A percentile compares a stretch with the other conserved stretches of the same genome.
phyloP scores from a whole-genome alignment of 1,284 basidiomycete species.

The Dichomitus squalens region DNA sequence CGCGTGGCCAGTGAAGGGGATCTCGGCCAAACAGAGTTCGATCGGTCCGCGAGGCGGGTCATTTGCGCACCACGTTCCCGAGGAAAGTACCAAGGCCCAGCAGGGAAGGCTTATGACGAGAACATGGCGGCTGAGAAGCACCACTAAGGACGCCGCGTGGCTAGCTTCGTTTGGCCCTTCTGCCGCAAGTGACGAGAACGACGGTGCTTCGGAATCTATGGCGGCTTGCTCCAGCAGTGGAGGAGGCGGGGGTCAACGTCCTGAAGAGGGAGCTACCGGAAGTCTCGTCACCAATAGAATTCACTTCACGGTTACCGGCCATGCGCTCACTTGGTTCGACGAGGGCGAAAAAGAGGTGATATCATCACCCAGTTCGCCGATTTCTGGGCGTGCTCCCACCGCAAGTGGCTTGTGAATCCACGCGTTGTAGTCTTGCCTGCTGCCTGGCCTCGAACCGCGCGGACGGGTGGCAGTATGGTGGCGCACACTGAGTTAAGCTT shows the following conservation, averaged over 20 bases:
- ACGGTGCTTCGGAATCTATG: background rate
- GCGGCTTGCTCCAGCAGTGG: background rate
- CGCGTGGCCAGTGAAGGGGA: slow-evolving; percentile 4
- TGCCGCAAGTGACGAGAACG: background rate
- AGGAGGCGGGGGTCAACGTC: background rate
- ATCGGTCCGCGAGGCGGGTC: background rate
- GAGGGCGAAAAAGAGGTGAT: background rate
- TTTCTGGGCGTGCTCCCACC: background rate
- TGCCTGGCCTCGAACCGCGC: no score
- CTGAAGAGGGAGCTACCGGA: background rate
- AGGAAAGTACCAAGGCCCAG: background rate
- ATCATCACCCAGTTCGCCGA: background rate
- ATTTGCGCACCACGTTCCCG: slow-evolving; percentile 2
- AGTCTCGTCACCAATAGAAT: background rate
- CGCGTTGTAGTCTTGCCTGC: no score
- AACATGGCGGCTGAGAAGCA: background rate
- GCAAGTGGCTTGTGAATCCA: background rate
- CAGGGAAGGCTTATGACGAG: background rate
- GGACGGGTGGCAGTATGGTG: no score
- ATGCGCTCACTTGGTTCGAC: background rate
- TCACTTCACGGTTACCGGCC: background rate
- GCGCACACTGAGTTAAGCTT: no score
- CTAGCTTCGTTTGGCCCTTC: background rate
- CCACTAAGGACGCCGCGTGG: background rate
- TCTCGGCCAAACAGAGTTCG: slow-evolving; percentile 3